Conservation (phyloP, 1,139 yeast species). For the Protomyces macrosporus region DNA sequence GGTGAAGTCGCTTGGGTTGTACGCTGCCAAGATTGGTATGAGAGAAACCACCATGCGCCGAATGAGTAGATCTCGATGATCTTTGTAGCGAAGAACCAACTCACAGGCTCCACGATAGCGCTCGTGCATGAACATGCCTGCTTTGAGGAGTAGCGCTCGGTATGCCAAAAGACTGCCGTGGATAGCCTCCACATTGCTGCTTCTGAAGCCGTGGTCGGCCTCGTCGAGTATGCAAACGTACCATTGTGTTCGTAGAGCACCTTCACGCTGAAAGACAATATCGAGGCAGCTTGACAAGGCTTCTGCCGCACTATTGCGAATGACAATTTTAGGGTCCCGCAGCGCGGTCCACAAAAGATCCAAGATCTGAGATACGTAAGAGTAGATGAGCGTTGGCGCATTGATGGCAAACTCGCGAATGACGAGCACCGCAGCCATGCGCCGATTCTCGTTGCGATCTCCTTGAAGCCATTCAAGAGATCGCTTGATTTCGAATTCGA, state of each 20-base stretch:
- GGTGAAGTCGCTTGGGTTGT: conserved; percentile 70
- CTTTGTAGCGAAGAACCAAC: conserved; percentile 65
- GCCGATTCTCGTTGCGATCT: conserved; percentile 63
- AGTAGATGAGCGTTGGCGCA: conserved; percentile 77
- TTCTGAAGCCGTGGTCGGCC: conserved; percentile 48
- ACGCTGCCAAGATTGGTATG: conserved; percentile 75
- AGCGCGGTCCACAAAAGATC: conserved; percentile 85
- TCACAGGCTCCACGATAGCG: conserved; percentile 75
- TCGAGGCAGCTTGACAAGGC: conserved; percentile 72
- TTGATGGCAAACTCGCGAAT: conserved; percentile 78
- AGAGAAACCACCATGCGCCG: conserved; percentile 78
- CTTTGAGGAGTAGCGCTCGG: conserved; percentile 65
- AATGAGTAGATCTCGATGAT: conserved; percentile 67
- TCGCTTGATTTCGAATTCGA: conserved; percentile 82
- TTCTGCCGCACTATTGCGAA: conserved; percentile 77
- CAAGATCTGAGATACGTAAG: conserved; percentile 70
- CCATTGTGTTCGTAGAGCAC: conserved; percentile 68
- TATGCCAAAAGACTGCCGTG: conserved; percentile 84
- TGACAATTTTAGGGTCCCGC: conserved; percentile 66
- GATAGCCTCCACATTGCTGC: conserved; percentile 58
- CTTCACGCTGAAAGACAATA: conserved; percentile 74
- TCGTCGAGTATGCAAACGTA: conserved; percentile 64
- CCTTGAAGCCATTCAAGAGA: conserved; percentile 87
- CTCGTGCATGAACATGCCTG: conserved; percentile 62
- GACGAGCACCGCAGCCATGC: conserved; percentile 86